phyloP scores from a whole-genome alignment of 1,284 basidiomycete genomes.

The Ustilago shanxiensis region DNA sequence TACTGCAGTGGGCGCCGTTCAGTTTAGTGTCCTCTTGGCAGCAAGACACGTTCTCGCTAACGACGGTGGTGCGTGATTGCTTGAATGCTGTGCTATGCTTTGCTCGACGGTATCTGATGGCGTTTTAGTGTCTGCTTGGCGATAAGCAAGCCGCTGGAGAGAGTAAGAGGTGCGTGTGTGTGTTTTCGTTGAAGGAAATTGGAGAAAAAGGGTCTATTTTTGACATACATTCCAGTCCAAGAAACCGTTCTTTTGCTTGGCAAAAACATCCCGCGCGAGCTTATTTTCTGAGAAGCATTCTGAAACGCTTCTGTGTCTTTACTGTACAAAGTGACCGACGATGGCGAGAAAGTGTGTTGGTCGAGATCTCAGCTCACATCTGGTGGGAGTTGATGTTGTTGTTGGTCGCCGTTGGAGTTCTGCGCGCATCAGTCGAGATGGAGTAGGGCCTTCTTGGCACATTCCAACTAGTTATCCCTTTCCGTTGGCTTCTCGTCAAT shows the following conservation, averaged over 20 bases:
- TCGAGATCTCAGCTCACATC: background rate
- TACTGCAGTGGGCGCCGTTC: no score
- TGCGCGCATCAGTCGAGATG: background rate
- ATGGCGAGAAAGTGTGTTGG: background rate
- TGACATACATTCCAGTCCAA: constrained; percentile 23
- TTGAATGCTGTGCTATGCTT: no score
- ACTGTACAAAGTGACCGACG: background rate
- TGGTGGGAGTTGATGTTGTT: background rate
- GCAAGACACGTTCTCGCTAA: no score
- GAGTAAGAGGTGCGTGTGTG: no score
- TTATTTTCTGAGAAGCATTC: background rate
- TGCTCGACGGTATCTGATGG: background rate
- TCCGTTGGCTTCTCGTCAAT: no score
- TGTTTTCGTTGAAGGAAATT: no score
- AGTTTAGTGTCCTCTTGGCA: background rate
- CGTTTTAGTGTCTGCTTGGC: background rate
- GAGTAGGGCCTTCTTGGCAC: background rate
- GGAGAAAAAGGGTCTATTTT: background rate
- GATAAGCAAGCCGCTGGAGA: background rate
- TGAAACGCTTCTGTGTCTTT: background rate
- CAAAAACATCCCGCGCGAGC: background rate
- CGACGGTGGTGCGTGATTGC: no score
- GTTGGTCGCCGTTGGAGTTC: background rate
- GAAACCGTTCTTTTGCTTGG: constrained; percentile 15
- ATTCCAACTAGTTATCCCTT: background rate